Evolutionary conservation across 306 rosid genomes (phyloP), one percentile per base, ranked within the genome.

Genomic region (Amphicarpaea edgeworthii): DNA sequence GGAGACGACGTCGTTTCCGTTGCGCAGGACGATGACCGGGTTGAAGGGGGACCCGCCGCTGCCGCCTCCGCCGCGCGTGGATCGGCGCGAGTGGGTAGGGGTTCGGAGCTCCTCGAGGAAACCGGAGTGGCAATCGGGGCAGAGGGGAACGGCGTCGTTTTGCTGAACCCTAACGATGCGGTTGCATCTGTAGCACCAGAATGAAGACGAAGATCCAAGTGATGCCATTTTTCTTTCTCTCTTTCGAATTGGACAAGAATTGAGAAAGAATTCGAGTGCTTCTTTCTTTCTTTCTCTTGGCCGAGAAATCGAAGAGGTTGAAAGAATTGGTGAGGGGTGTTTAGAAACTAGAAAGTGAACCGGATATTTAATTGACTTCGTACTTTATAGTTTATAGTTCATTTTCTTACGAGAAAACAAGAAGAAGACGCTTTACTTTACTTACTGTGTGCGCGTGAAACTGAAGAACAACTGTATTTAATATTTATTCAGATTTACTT

Each of bases 11-110:
- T 86, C 89, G 66, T 11, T 54, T 11, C 85, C 85, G 58, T 17
- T 51, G 10, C 87, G 90, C n/a, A 90, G 91, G 49, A 90, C 86
- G 6, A 90, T 88, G 1, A 90, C 86, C 2, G 91, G 96, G 64
- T 86, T 86, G 72, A 88, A 88, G 2, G 88, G 87, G 1, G 93
- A 88, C 2, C 92, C 89, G 54, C 37, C 37, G 37, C 37, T 3
- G 34, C 34, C n/a, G n/a, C n/a, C n/a, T n/a, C n/a, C 40, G 2
- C 82, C 91, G 63, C 63, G 38, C 17, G 63, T 57, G 46, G 85
- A 67, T 6, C 86, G 88, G 21, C 78, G 89, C 11, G 87, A 83
- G 68, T 82, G 80, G 62, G 76, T 64, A 24, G 86, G 90, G 12
- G 62, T 82, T 11, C 62, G 47, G 78, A 85, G 75, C 81, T 90